These are phyloP conservation scores for Penicillium mononematosum DNA, from an alignment of 495 filamentous ascomycete genomes.

Conservation along the genomic window DNA sequence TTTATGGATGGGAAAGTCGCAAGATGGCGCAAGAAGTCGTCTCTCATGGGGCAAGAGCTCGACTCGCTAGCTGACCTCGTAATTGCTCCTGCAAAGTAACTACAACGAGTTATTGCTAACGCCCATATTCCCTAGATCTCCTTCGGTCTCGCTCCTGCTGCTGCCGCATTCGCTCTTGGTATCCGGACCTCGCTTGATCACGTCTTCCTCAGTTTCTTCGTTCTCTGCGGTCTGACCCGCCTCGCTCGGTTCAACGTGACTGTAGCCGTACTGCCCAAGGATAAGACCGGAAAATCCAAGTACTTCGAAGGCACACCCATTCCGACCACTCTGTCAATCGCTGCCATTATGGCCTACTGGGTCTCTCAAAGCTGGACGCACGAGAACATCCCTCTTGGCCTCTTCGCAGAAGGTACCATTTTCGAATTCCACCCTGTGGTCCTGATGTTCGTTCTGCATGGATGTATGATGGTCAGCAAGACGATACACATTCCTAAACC, in stretches of 20 bases:
- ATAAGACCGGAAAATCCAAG: slow-evolving; percentile 80
- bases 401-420: slow-evolving; percentile 59
- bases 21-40: slow-evolving; percentile 91
- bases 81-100: slow-evolving; percentile 23
- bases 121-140: slow-evolving; percentile 63
- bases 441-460: slow-evolving; percentile 76
- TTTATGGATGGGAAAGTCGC: slow-evolving; percentile 98
- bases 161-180: slow-evolving; percentile 84
- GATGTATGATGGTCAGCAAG: slow-evolving; percentile 92
- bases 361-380: slow-evolving; percentile 75
- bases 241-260: slow-evolving; percentile 98
- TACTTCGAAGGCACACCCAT: slow-evolving; percentile 98
- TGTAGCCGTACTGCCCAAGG: slow-evolving; percentile 81
- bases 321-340: slow-evolving; percentile 80
- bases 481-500: slow-evolving; percentile 96
- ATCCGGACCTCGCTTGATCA: slow-evolving; percentile 85
- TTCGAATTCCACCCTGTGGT: slow-evolving; percentile 88
- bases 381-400: slow-evolving; percentile 70
- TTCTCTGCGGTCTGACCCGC: slow-evolving; percentile 91
- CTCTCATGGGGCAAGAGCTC: slow-evolving; percentile 95
- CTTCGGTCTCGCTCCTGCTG: slow-evolving; percentile 88
- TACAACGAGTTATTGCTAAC: background rate
- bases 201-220: slow-evolving; percentile 80
- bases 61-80: slow-evolving; percentile 97
- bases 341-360: slow-evolving; percentile 86